phyloP scores from a whole-genome alignment of 345 rosid species.

The Firmiana major region DNA sequence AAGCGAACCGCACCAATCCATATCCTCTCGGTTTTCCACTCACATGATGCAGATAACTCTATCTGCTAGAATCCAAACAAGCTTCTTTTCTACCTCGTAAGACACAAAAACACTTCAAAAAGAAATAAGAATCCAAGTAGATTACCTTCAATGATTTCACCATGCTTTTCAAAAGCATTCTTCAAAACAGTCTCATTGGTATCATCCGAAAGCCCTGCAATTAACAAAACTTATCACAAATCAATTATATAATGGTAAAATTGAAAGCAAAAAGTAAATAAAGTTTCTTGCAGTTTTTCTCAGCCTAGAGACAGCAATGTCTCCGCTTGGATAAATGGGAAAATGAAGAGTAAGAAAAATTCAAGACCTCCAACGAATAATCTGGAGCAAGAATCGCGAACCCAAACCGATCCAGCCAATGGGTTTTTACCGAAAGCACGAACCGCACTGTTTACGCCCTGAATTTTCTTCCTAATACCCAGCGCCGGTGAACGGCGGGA shows the following conservation, averaged over 20 bases:
- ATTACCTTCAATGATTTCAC: constrained; percentile 44
- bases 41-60: constrained; percentile 60
- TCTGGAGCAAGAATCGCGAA: constrained; percentile 30
- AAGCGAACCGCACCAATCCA: constrained; percentile 57
- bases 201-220: constrained; percentile 62
- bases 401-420: constrained; percentile 4
- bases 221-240: not conserved
- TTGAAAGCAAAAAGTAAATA: not conserved
- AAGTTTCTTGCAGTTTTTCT: not conserved
- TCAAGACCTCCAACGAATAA: constrained; percentile 59
- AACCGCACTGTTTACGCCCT: not conserved
- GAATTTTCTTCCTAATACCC: constrained; percentile 7
- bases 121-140: not conserved
- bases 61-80: constrained; percentile 30
- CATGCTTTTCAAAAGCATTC: no score
- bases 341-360: not conserved
- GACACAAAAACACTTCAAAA: no score
- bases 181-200: constrained; percentile 41
- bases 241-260: not conserved
- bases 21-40: constrained; percentile 71
- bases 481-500: no score
- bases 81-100: not conserved
- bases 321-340: not conserved
- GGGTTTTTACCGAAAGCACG: not conserved
- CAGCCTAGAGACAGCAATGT: not conserved